Evolutionary conservation across 2,329 filamentous ascomycete species (phyloP).

Genomic region (Fusarium sulawesiense): DNA sequence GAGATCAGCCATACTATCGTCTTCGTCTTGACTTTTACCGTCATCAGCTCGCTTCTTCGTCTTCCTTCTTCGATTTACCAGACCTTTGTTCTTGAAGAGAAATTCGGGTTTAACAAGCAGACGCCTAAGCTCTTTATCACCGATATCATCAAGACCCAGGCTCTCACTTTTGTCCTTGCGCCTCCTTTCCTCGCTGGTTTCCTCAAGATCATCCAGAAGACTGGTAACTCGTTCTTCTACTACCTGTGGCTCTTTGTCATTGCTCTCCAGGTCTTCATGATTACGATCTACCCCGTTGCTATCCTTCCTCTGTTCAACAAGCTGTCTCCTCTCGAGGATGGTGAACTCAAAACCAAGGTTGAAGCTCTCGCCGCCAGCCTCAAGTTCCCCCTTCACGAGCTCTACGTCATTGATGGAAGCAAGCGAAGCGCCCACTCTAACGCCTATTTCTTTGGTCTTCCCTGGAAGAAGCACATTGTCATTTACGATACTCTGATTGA

Average conservation of each 20-base stretch:
- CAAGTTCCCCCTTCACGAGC: slow-evolving; percentile 90
- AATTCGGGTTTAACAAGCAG: slow-evolving; percentile 99
- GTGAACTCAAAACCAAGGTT: slow-evolving; percentile 86
- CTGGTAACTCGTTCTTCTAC: slow-evolving; percentile 95
- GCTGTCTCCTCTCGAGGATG: slow-evolving; percentile 89
- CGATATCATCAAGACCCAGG: slow-evolving; percentile 91
- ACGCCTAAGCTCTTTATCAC: slow-evolving; percentile 87
- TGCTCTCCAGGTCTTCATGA: slow-evolving; percentile 90
- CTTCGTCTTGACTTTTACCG: slow-evolving; percentile 88
- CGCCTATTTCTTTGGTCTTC: slow-evolving; percentile 95
- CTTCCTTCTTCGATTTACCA: slow-evolving; percentile 89
- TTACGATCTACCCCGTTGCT: slow-evolving; percentile 93
- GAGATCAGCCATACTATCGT: slow-evolving; percentile 94
- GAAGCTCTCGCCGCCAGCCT: slow-evolving; percentile 85
- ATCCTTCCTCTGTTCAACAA: slow-evolving; percentile 99
- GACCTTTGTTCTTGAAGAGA: slow-evolving; percentile 95
- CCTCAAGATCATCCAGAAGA: slow-evolving; percentile 92
- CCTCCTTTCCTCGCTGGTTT: slow-evolving; percentile 92
- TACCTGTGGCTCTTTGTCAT: slow-evolving; percentile 96
- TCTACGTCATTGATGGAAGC: slow-evolving; percentile 94
- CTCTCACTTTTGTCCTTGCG: slow-evolving; percentile 81
- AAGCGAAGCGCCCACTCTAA: slow-evolving; percentile 90
- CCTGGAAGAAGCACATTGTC: slow-evolving; percentile 99
- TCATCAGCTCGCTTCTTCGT: slow-evolving; percentile 82
- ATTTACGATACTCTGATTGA: slow-evolving; percentile 98